A percentile compares a stretch with the other conserved stretches of the same genome.
phyloP scores from a whole-genome alignment of 768 basidiomycete genomes.

The Candolleomyces efflorescens region DNA sequence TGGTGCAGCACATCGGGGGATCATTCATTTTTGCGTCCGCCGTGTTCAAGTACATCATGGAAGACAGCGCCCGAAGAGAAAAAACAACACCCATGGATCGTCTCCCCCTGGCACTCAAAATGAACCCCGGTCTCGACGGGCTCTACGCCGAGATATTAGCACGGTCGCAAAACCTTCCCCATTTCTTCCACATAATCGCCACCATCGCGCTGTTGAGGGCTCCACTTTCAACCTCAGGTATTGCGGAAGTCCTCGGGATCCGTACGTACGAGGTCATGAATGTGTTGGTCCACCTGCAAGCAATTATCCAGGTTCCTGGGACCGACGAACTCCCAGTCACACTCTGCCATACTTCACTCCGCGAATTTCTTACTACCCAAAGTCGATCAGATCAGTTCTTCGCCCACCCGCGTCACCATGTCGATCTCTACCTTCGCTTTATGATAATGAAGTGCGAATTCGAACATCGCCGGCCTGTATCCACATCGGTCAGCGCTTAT shows the following conservation, averaged over 20 bases:
- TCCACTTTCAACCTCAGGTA: neutral
- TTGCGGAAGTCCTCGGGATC: neutral
- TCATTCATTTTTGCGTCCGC: neutral
- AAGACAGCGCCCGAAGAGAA: neutral
- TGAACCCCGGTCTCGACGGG: neutral
- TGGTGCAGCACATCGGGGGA: neutral
- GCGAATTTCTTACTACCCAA: neutral
- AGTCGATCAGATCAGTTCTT: neutral
- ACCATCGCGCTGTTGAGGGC: neutral
- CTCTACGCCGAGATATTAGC: neutral
- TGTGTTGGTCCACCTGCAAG: neutral
- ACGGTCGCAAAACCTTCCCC: neutral
- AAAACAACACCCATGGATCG: neutral
- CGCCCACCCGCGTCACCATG: too few relatives aligned
- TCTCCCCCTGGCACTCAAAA: neutral
- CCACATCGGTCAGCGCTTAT: too few relatives aligned
- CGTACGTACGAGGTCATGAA: neutral
- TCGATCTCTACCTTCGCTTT: too few relatives aligned
- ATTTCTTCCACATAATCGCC: neutral
- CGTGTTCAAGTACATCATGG: neutral
- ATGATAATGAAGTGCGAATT: too few relatives aligned
- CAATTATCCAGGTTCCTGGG: neutral
- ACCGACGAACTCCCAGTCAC: neutral
- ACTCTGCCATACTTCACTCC: neutral
- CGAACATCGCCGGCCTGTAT: too few relatives aligned